Evolutionary conservation across 2,329 filamentous ascomycete species (phyloP).

Genomic region (Tolypocladium endophyticum): DNA sequence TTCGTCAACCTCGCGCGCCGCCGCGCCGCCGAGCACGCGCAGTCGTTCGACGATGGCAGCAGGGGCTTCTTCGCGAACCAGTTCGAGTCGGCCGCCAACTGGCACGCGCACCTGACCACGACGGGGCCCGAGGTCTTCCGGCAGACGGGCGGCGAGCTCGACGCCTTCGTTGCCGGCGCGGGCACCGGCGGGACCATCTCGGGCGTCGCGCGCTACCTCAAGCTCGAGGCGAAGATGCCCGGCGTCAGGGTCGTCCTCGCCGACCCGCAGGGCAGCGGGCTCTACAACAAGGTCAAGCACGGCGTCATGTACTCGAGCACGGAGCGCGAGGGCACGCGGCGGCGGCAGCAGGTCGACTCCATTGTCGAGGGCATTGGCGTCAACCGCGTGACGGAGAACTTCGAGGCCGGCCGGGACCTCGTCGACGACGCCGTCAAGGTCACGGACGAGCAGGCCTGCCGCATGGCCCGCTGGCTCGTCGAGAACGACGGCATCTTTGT

Average conservation of each 20-base stretch:
- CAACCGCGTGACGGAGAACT: conserved; percentile 88
- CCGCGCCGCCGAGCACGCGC: conserved; percentile 65
- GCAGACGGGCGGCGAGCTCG: conserved; percentile 64
- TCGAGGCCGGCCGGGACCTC: conserved; percentile 74
- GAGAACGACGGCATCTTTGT: conserved; percentile 92
- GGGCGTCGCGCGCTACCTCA: conserved; percentile 75
- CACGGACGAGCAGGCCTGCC: conserved; percentile 76
- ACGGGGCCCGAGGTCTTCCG: conserved; percentile 85
- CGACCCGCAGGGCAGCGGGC: conserved; percentile 85
- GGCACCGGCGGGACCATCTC: conserved; percentile 91
- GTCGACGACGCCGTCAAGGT: conserved; percentile 87
- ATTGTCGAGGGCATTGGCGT: conserved; percentile 95
- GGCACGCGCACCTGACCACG: conserved; percentile 66
- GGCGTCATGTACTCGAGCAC: conserved; percentile 92
- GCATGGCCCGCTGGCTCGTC: conserved; percentile 93
- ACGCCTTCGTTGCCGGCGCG: conserved; percentile 87
- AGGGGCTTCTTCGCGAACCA: conserved; percentile 91
- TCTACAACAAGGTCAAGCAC: conserved; percentile 85
- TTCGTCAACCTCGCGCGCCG: conserved; percentile 86
- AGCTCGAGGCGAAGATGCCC: conserved; percentile 51
- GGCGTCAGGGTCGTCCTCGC: conserved; percentile 67
- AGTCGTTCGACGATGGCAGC: conserved; percentile 44
- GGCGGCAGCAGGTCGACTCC: conserved; percentile 85
- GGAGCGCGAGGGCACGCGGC: conserved; percentile 81
- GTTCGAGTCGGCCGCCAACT: conserved; percentile 88